phyloP scores from a whole-genome alignment of 169 alveolate genomes.

The Eimeria nieschulzi region DNA sequence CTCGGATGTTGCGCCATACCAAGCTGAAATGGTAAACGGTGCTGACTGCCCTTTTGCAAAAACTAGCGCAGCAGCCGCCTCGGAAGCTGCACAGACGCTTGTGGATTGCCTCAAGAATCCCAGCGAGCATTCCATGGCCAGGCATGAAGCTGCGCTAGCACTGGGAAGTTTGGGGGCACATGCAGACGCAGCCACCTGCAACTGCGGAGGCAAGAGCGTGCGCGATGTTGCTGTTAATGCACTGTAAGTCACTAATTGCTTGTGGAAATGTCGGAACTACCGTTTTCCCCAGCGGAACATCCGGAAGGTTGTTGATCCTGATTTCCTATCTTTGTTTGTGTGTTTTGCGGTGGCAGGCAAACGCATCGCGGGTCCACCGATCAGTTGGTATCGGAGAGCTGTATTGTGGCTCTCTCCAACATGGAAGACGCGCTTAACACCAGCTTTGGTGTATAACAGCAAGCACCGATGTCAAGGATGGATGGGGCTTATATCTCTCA shows the following conservation, averaged over 20 bases:
- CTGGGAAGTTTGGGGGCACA: constrained; percentile 89
- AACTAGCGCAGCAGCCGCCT: constrained; percentile 8
- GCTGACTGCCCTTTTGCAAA: background rate
- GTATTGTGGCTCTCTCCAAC: constrained; percentile 83
- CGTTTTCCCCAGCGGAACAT: too few relatives aligned
- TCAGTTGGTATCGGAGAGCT: constrained; percentile 82
- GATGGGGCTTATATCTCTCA: too few relatives aligned
- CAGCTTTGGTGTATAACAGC: constrained; percentile 4
- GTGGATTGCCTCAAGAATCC: constrained; percentile 82
- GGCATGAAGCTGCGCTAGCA: constrained; percentile 95
- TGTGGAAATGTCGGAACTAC: too few relatives aligned
- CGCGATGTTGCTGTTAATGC: background rate
- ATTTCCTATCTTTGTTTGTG: too few relatives aligned
- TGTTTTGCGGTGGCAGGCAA: background rate
- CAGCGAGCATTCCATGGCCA: constrained; percentile 89
- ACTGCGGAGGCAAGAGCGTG: background rate
- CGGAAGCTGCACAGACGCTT: constrained; percentile 81
- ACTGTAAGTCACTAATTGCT: background rate
- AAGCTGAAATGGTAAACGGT: background rate
- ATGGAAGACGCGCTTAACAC: constrained; percentile 80
- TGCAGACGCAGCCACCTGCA: background rate
- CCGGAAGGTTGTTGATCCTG: too few relatives aligned
- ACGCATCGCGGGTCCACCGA: constrained; percentile 54
- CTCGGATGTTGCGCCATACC: background rate
- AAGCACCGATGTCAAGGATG: too few relatives aligned